Evolutionary conservation across 345 rosid genomes (phyloP), one percentile per base, ranked within the genome.

Genomic region (Toxicodendron radicans): DNA sequence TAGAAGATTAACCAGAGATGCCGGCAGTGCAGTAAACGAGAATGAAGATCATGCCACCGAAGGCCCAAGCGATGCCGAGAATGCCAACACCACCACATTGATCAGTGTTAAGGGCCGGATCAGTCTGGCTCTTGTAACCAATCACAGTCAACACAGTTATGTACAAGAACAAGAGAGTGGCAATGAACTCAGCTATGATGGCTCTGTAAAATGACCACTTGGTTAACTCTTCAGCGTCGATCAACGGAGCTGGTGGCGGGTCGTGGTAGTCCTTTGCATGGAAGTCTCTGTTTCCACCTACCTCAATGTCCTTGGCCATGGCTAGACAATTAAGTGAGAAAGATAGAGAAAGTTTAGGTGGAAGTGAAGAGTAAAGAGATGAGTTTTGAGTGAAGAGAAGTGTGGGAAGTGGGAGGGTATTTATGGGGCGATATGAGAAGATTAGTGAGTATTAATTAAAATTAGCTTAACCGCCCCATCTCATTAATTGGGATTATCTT

Each of bases 1-100:
- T 3, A 13, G 18, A 51, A 49, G 1, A 67, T 76, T 21, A 24
- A 82, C 94, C 94, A 52, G 94, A 89, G 68, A 89, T 86, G 62
- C 91, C 91, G 64, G 91, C 90, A 46, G 88, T 89, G 80, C 91
- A 89, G 78, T 89, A 87, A 64, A 89, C 91, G 24, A 89, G 93
- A 35, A 89, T 58, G 27, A 89, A 89, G 61, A 89, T 89, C 93
- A 89, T 89, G 76, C 93, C 93, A 12, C 91, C 91, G 12, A 89
- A 89, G 43, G 93, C 86, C 93, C 93, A 87, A 2, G 93, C 82
- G 33, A 89, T 84, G 9, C 93, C 93, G 1, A 89, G 87, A 67
- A 89, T 75, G 64, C 90, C 91, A 27, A 89, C 91, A 1, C 94
- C 91, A 38, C 79, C 86, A 6, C 93, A 87, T 3, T 32, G 80